Conservation (phyloP, 257 asterid genomes). For the Ballota nigra region DNA sequence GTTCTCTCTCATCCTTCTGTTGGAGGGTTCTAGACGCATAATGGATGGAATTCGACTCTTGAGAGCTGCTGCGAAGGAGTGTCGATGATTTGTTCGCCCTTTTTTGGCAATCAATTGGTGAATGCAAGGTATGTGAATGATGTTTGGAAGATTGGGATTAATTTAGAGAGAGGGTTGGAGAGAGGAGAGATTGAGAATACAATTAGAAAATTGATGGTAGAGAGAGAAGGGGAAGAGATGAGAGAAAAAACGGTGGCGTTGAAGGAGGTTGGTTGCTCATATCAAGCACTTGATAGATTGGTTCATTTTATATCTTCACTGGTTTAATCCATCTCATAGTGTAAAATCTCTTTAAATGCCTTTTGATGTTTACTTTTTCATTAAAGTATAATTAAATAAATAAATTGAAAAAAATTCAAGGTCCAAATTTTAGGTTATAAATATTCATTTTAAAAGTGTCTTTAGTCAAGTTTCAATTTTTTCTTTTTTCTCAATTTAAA, state of each 20-base stretch:
- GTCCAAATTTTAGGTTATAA: too few relatives aligned
- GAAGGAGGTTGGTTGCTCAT: constrained; percentile 35
- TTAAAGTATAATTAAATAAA: too few relatives aligned
- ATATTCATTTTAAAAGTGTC: too few relatives aligned
- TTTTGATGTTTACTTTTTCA: too few relatives aligned
- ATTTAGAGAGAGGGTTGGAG: constrained; percentile 22
- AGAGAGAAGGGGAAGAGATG: constrained; percentile 29
- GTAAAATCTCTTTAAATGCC: too few relatives aligned
- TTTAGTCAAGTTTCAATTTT: too few relatives aligned
- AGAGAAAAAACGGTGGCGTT: constrained; percentile 23
- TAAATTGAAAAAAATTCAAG: too few relatives aligned
- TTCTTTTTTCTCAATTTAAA: too few relatives aligned
- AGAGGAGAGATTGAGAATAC: constrained; percentile 26
- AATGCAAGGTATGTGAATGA: constrained; percentile 31
- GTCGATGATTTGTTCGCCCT: constrained; percentile 35
- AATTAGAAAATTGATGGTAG: constrained; percentile 33
- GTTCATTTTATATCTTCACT: constrained; percentile 30
- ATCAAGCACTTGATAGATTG: constrained; percentile 27
- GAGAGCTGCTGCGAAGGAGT: constrained; percentile 42
- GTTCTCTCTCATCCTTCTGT: constrained; percentile 38
- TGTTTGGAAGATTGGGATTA: constrained; percentile 42
- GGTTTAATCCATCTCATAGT: neutral
- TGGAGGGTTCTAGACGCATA: constrained; percentile 44
- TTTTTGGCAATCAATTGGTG: constrained; percentile 33
- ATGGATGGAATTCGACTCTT: constrained; percentile 56